Base-by-base conservation (phyloP, 2,329 filamentous ascomycete species). In the Cladosporium sp. region DNA sequence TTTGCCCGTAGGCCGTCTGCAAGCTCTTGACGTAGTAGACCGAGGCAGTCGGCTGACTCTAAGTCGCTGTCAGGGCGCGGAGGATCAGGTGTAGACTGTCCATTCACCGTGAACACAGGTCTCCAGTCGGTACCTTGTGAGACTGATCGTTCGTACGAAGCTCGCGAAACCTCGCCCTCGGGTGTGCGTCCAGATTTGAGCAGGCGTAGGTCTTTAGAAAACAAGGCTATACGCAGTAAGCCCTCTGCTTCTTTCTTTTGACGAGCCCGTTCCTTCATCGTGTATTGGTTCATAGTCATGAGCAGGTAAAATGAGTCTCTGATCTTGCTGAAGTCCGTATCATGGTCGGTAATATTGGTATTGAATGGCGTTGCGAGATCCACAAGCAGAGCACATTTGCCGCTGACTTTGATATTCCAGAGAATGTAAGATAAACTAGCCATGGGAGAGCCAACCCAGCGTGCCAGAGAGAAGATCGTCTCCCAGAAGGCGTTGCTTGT, bases 301-400 rank as follows among this genome's bases (percentile, higher is more conserved):
- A 75, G 61, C 13, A 76, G 63, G 46, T 69, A 74, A 56, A 74
- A 67, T 0, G 70, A 72, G 51, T 76, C 72, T 32, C 71, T 55
- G 46, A 72, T 67, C 16, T 64, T 64, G 5, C 57, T 60, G 52
- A 69, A 72, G 13, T 71, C 58, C 12, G 59, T 64, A 12, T 61
- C 53, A 13, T 59, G 55, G 13, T 57, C 57, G 1, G 59, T 61
- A 2, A 30, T 38, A 11, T 43, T 27, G 4, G 59, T 52, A 15
- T 65, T 57, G 42, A 66, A 71, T 11, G 56, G 52, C 2, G 63
- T 59, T 6, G 68, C 61, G 64, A 71, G 68, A 42, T 70, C 68
- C 13, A 68, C 67, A 42, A 71, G 68, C 43, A 69, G 41, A 1
- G 68, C 68, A 29, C 62, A 66, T 40, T 69, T 70, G 1, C 65